phyloP scores from a whole-genome alignment of 495 filamentous ascomycete species.

The Bryoglossum gracile region DNA sequence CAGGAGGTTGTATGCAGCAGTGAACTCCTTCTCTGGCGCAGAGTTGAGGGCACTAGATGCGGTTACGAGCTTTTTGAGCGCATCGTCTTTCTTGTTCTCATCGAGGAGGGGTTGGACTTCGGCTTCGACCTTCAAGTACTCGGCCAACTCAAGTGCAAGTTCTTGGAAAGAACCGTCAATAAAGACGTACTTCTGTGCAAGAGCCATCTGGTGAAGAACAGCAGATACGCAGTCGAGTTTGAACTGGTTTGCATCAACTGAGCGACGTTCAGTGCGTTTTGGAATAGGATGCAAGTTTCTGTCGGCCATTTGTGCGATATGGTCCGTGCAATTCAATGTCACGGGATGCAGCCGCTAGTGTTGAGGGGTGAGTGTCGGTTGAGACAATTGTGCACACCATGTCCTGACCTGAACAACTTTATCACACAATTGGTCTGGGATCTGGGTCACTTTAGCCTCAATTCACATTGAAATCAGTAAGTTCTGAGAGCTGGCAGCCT shows the following conservation, averaged over 20 bases:
- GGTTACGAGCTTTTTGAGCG: slow-evolving; percentile 78
- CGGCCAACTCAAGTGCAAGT: slow-evolving; percentile 72
- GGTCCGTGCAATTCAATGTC: no score
- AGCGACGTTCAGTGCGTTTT: no score
- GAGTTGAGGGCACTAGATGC: slow-evolving; percentile 64
- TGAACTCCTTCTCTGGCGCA: slow-evolving; percentile 92
- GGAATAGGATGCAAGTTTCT: no score
- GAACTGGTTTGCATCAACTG: neutral
- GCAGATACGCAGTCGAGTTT: no score
- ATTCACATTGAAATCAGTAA: no score
- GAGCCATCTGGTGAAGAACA: slow-evolving; percentile 16
- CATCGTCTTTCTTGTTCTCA: slow-evolving; percentile 73
- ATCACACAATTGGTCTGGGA: no score
- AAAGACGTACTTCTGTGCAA: slow-evolving; percentile 43
- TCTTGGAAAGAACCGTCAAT: slow-evolving; percentile 89
- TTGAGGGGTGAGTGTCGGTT: no score
- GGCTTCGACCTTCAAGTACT: slow-evolving; percentile 48
- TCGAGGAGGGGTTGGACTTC: slow-evolving; percentile 68
- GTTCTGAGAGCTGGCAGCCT: no score
- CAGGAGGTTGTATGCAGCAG: slow-evolving; percentile 89
- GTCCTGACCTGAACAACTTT: no score
- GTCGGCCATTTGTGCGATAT: neutral
- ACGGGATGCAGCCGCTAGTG: no score
- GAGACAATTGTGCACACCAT: no score
- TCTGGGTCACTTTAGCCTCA: no score